These are phyloP conservation scores for Odontarrhena argentea DNA, from an alignment of 345 rosid species.

Conservation along the genomic window DNA sequence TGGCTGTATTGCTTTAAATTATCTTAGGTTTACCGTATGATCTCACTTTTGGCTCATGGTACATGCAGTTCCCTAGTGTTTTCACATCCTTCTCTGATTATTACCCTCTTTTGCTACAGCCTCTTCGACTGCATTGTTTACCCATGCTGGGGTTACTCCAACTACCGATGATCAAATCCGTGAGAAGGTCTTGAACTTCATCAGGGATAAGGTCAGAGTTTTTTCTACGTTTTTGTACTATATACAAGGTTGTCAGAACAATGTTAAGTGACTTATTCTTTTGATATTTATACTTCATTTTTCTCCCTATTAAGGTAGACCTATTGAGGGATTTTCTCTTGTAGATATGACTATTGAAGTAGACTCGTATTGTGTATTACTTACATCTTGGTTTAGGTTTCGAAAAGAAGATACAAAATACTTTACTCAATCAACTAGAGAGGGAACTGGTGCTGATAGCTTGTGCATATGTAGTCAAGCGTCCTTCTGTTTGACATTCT, in stretches of 20 bases:
- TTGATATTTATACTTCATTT: constrained; percentile 2
- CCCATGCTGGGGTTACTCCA: constrained; percentile 71
- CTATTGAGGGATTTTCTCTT: neutral
- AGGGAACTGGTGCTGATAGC: neutral
- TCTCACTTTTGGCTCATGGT: neutral
- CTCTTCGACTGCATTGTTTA: constrained; percentile 82
- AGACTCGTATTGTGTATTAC: neutral
- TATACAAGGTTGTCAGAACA: neutral
- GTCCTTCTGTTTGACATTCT: neutral
- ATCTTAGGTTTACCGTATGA: neutral
- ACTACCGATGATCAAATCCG: constrained; percentile 73
- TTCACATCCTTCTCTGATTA: neutral
- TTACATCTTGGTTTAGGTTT: neutral
- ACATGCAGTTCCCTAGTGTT: neutral
- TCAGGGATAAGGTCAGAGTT: constrained; percentile 79
- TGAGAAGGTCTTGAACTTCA: constrained; percentile 79
- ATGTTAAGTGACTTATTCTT: neutral
- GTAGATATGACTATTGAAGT: neutral
- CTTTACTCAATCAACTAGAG: constrained; percentile 5
- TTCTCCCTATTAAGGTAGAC: neutral
- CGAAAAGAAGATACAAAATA: neutral
- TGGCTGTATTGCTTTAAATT: neutral
- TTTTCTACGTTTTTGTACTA: neutral
- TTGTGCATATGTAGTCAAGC: constrained; percentile 10
- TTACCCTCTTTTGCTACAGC: constrained; percentile 53